Conservation (phyloP, 768 basidiomycete genomes). For the Kwoniella newhampshirensis region DNA sequence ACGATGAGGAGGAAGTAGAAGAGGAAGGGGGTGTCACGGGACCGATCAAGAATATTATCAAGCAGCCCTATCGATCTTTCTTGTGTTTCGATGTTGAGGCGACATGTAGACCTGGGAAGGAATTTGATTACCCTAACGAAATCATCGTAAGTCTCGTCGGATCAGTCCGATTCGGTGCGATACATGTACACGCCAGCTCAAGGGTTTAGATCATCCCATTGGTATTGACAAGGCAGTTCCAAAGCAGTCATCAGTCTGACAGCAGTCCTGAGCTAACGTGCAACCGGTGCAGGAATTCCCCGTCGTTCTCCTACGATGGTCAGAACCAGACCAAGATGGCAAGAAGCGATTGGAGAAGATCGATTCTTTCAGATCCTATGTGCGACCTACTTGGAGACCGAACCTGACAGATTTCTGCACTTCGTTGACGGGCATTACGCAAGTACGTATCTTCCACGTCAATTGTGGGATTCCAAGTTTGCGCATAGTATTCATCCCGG, state of each 20-base stretch:
- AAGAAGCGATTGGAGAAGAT: constrained; percentile 63
- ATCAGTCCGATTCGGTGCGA: too few relatives aligned
- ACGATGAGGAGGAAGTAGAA: background rate
- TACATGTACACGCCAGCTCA: too few relatives aligned
- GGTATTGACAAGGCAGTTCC: too few relatives aligned
- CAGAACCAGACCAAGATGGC: background rate
- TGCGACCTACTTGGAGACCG: constrained; percentile 83
- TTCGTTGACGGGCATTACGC: constrained; percentile 83
- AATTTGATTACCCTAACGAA: constrained; percentile 87
- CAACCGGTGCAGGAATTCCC: constrained; percentile 74
- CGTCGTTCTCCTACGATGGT: constrained; percentile 81
- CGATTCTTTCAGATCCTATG: constrained; percentile 83
- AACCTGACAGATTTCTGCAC: constrained; percentile 79
- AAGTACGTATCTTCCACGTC: constrained; percentile 61
- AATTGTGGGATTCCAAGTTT: too few relatives aligned
- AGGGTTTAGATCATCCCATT: too few relatives aligned
- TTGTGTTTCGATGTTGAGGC: constrained; percentile 72
- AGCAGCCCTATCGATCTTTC: constrained; percentile 65
- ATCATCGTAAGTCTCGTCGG: constrained; percentile 73
- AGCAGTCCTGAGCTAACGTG: background rate
- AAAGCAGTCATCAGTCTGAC: too few relatives aligned
- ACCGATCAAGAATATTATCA: constrained; percentile 2
- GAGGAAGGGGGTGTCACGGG: too few relatives aligned
- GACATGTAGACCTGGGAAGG: constrained; percentile 58
- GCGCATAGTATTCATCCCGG: too few relatives aligned